Conservation (phyloP, 2,329 filamentous ascomycete genomes). For the Cladophialophora psammophila region DNA sequence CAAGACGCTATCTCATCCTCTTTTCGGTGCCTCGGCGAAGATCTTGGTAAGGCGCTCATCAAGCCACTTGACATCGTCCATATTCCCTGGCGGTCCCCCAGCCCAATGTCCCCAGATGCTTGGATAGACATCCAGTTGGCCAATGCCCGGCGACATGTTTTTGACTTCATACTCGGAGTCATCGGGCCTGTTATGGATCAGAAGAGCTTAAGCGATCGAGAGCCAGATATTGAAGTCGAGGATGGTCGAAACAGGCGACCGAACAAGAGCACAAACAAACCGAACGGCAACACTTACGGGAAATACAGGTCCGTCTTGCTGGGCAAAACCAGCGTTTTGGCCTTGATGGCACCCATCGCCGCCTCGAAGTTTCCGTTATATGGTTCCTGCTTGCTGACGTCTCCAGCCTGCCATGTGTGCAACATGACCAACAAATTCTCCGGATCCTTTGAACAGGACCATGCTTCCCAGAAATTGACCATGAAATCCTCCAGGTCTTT, state of each 20-base stretch:
- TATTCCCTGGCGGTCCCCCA: slow-evolving; percentile 73
- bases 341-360: slow-evolving; percentile 73
- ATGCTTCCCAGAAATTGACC: slow-evolving; percentile 76
- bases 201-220: slow-evolving; percentile 6
- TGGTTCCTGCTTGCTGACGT: slow-evolving; percentile 71
- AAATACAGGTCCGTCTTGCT: slow-evolving; percentile 81
- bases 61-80: slow-evolving; percentile 75
- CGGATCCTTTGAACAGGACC: slow-evolving; percentile 72
- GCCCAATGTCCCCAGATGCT: slow-evolving; percentile 73
- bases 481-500: slow-evolving; percentile 77
- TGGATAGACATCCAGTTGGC: slow-evolving; percentile 62
- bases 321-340: slow-evolving; percentile 74
- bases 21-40: slow-evolving; percentile 48
- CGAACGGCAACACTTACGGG: slow-evolving; percentile 59
- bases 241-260: not conserved
- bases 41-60: slow-evolving; percentile 67
- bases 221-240: slow-evolving; percentile 11
- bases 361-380: slow-evolving; percentile 72
- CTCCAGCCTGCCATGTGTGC: slow-evolving; percentile 78
- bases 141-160: slow-evolving; percentile 67
- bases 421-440: slow-evolving; percentile 78
- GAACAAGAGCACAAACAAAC: not conserved
- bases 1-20: not conserved
- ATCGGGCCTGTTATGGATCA: slow-evolving; percentile 62
- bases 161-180: slow-evolving; percentile 77